Conservation (phyloP, 352 stramenopile genomes). For the Pseudoperonospora humuli region DNA sequence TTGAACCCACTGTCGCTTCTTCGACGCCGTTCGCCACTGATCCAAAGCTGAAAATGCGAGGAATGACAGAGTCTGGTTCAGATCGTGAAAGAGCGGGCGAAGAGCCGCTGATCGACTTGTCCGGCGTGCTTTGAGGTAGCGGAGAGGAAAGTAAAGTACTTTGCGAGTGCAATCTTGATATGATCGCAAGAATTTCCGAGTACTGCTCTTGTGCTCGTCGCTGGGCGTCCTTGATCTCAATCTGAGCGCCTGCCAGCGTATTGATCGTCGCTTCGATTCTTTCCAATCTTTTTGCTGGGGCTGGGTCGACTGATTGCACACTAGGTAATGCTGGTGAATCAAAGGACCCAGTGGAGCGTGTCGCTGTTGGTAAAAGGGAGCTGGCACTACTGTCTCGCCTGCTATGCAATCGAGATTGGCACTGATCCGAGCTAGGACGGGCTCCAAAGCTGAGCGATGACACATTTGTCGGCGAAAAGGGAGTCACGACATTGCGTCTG, state of each 20-base stretch:
- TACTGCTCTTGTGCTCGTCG: conserved; percentile 16
- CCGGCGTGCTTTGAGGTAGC: too few species aligned
- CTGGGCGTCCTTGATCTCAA: conserved; percentile 43
- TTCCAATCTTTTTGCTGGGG: conserved; percentile 32
- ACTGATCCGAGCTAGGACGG: conserved; percentile 7
- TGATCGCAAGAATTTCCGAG: too few species aligned
- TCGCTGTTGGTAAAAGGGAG: conserved; percentile 1
- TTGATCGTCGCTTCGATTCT: conserved; percentile 38
- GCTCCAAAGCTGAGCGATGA: too few species aligned
- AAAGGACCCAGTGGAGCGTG: neutral
- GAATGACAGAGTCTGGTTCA: too few species aligned
- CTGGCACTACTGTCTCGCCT: conserved; percentile 7
- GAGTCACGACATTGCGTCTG: conserved; percentile 4
- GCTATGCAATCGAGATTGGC: conserved; percentile 4
- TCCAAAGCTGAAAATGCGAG: conserved; percentile 38
- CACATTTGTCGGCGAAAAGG: too few species aligned
- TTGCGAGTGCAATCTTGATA: too few species aligned
- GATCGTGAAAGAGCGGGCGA: too few species aligned
- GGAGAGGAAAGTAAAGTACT: neutral
- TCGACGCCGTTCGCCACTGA: conserved; percentile 14
- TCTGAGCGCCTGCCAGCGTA: too few species aligned
- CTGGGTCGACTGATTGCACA: conserved; percentile 13
- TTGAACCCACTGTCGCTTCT: neutral
- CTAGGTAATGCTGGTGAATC: neutral
- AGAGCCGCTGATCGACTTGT: too few species aligned